A percentile compares a stretch with the other conserved stretches of the same genome.
phyloP scores from a whole-genome alignment of 805 yeast genomes.

The Metschnikowia arizonensis region DNA sequence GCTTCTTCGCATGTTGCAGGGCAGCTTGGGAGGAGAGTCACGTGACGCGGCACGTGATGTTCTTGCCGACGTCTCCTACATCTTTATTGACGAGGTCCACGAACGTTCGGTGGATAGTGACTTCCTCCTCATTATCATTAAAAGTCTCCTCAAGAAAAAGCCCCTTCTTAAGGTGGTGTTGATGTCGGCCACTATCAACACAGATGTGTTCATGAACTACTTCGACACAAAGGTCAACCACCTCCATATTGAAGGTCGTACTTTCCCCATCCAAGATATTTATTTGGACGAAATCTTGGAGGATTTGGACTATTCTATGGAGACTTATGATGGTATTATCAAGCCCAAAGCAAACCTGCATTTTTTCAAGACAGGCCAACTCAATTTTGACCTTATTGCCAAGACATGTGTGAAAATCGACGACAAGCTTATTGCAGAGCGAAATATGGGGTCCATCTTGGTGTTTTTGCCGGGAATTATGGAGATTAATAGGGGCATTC shows the following conservation, averaged over 20 bases:
- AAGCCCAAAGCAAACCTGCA: slow-evolving; percentile 61
- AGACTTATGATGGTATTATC: slow-evolving; percentile 30
- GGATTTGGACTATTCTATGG: slow-evolving; percentile 53
- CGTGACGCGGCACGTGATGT: not conserved
- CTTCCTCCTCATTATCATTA: slow-evolving; percentile 72
- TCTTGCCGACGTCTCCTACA: slow-evolving; percentile 57
- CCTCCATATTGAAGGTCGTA: slow-evolving; percentile 86
- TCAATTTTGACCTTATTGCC: slow-evolving; percentile 71
- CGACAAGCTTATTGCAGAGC: slow-evolving; percentile 35
- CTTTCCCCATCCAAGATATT: slow-evolving; percentile 81
- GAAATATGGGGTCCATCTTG: slow-evolving; percentile 66
- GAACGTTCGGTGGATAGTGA: slow-evolving; percentile 92
- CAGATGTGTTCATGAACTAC: slow-evolving; percentile 59
- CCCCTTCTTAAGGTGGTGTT: slow-evolving; percentile 64
- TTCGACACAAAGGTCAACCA: slow-evolving; percentile 55
- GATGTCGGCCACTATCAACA: slow-evolving; percentile 93
- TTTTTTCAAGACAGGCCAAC: slow-evolving; percentile 60
- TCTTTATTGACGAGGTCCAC: slow-evolving; percentile 94
- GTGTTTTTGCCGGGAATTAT: slow-evolving; percentile 87
- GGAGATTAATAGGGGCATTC: slow-evolving; percentile 70
- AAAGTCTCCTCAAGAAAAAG: slow-evolving; percentile 48
- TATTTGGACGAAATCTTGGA: slow-evolving; percentile 66
- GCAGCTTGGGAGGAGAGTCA: slow-evolving; percentile 25
- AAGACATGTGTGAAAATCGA: slow-evolving; percentile 54
- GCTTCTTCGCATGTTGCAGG: slow-evolving; percentile 76